These are phyloP conservation scores for Nakazawaea wyomingensis DNA, from an alignment of 805 yeast species.

Conservation along the genomic window DNA sequence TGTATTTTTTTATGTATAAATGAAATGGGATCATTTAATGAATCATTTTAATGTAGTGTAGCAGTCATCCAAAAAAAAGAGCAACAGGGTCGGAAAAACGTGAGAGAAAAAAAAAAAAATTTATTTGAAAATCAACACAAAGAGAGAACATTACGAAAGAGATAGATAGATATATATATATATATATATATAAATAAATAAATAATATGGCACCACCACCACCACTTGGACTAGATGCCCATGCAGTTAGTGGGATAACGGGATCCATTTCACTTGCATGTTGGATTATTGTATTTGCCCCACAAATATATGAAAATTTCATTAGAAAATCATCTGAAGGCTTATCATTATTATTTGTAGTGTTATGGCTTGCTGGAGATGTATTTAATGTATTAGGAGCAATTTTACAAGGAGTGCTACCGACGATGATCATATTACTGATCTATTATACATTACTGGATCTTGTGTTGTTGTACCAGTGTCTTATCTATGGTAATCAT, in stretches of 20 bases:
- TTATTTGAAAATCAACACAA: too few relatives aligned
- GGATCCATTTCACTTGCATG: conserved; percentile 92
- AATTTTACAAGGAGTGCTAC: conserved; percentile 80
- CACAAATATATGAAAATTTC: conserved; percentile 92
- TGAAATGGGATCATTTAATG: too few relatives aligned
- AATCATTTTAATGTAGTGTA: too few relatives aligned
- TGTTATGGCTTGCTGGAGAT: conserved; percentile 92
- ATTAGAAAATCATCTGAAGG: conserved; percentile 85
- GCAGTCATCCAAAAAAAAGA: too few relatives aligned
- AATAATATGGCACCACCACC: conserved; percentile 63
- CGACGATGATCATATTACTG: conserved; percentile 92
- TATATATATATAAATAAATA: too few relatives aligned
- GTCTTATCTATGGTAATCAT: conserved; percentile 66
- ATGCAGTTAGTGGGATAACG: conserved; percentile 72
- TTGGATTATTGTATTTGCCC: conserved; percentile 97
- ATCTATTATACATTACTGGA: conserved; percentile 92
- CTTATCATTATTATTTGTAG: conserved; percentile 76
- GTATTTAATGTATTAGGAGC: conserved; percentile 92
- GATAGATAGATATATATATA: too few relatives aligned
- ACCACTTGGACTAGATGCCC: conserved; percentile 60
- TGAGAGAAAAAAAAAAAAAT: too few relatives aligned
- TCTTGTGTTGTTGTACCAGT: conserved; percentile 75
- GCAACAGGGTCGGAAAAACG: too few relatives aligned
- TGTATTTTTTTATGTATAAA: too few relatives aligned
- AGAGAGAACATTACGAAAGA: too few relatives aligned